Evolutionary conservation across 108 stramenopile species (phyloP).

Genomic region (Bacterosira constricta): DNA sequence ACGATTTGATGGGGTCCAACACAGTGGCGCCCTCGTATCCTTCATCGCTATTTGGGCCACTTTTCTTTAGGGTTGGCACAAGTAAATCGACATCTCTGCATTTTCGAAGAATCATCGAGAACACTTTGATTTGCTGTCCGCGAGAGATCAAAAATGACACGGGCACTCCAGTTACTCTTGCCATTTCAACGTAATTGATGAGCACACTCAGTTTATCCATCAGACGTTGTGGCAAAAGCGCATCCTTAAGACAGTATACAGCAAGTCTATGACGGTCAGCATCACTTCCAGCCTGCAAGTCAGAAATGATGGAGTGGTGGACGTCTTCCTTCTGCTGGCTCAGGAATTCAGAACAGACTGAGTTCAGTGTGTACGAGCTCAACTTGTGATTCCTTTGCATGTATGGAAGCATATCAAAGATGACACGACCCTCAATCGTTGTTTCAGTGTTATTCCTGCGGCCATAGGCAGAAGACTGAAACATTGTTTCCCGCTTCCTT

Average conservation of each 20-base stretch:
- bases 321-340: conserved; percentile 99
- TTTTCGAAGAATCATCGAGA: conserved; percentile 97
- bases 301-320: conserved; percentile 99
- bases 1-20: conserved; percentile 97
- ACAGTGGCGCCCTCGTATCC: conserved; percentile 99
- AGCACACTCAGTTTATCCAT: conserved; percentile 98
- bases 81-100: conserved; percentile 88
- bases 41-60: conserved; percentile 72
- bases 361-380: conserved; percentile 95
- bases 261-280: conserved; percentile 98
- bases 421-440: conserved; percentile 95
- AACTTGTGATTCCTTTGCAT: conserved; percentile 99
- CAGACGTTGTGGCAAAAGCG: conserved; percentile 91
- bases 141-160: conserved; percentile 94
- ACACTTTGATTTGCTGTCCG: conserved; percentile 99
- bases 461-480: conserved; percentile 96
- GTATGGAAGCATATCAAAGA: conserved; percentile 99
- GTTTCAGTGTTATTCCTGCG: conserved; percentile 96
- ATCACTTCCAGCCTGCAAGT: conserved; percentile 95
- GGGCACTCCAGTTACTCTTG: conserved; percentile 98
- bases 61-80: conserved; percentile 92
- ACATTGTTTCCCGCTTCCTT: conserved; percentile 95
- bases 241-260: conserved; percentile 99
- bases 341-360: conserved; percentile 96
- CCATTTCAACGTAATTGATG: conserved; percentile 99